Evolutionary conservation across 176 grass and related monocot genomes (phyloP).

Genomic region (Neostapfia colusana): DNA sequence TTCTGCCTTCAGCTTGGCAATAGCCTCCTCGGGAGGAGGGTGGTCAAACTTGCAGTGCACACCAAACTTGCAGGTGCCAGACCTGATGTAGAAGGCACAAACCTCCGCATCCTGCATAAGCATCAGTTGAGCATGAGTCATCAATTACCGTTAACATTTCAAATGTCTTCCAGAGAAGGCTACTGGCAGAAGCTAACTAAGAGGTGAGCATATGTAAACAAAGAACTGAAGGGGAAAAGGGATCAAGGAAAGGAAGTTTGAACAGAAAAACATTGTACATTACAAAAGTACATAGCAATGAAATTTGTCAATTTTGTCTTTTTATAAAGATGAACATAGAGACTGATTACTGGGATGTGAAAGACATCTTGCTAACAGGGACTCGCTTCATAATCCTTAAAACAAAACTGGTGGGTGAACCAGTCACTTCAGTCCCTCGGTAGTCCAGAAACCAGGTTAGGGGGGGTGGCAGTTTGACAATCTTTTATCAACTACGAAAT

Average conservation of each 20-base stretch:
- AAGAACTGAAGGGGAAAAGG: not conserved
- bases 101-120: constrained; percentile 54
- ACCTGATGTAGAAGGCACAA: constrained; percentile 87
- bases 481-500: not conserved
- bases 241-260: not conserved
- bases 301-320: not conserved
- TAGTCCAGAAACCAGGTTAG: not conserved
- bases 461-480: not conserved
- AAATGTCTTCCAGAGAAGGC: not conserved
- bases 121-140: constrained; percentile 9
- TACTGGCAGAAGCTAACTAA: not conserved
- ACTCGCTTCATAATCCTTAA: no score
- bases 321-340: not conserved
- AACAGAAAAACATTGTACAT: not conserved
- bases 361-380: not conserved
- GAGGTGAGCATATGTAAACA: not conserved
- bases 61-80: constrained; percentile 75
- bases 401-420: no score
- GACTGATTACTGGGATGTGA: not conserved
- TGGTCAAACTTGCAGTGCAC: constrained; percentile 79
- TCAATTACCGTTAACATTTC: not conserved
- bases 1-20: constrained; percentile 42
- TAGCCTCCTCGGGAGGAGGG: constrained; percentile 60
- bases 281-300: not conserved
- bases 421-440: not conserved